Percentiles rank a stretch among this genome's conserved stretches.
Evolutionary conservation across 164 flowering plant genomes (phyloP).

Genomic region (Dillenia suffruticosa): DNA sequence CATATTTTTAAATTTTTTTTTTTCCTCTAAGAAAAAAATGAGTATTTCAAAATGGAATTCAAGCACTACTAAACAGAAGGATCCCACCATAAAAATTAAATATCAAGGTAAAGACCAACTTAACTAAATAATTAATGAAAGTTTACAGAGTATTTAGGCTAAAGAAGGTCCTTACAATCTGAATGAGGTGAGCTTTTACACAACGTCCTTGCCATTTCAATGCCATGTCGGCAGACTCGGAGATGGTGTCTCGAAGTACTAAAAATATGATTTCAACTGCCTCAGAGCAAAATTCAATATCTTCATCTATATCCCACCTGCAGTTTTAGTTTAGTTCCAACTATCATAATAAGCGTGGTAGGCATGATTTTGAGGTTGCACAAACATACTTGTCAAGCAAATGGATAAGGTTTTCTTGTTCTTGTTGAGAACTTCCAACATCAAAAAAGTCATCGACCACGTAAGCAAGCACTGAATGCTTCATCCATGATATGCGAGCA

Average conservation of each 20-base stretch:
- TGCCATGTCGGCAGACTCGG: conserved; percentile 4
- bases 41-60: no score
- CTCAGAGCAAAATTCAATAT: conserved; percentile 22
- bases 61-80: no score
- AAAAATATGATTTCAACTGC: conserved; percentile 31
- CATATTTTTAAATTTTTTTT: not conserved
- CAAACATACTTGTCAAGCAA: conserved; percentile 27
- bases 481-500: conserved; percentile 32
- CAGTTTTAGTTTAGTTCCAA: not conserved
- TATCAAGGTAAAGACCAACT: no score
- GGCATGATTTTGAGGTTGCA: not conserved
- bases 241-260: not conserved
- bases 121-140: not conserved
- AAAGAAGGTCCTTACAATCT: conserved; percentile 2
- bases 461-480: conserved; percentile 31
- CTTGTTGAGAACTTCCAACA: conserved; percentile 33
- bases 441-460: conserved; percentile 38
- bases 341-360: not conserved
- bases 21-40: not conserved
- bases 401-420: conserved; percentile 23
- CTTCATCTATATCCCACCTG: conserved; percentile 28
- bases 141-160: not conserved
- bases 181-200: not conserved
- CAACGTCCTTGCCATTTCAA: conserved; percentile 1
- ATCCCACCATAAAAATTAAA: no score